Percentiles rank a stretch among this genome's conserved stretches.
These are phyloP conservation scores for Daldinia childiae DNA, from an alignment of 495 filamentous ascomycete genomes.

Conservation along the genomic window DNA sequence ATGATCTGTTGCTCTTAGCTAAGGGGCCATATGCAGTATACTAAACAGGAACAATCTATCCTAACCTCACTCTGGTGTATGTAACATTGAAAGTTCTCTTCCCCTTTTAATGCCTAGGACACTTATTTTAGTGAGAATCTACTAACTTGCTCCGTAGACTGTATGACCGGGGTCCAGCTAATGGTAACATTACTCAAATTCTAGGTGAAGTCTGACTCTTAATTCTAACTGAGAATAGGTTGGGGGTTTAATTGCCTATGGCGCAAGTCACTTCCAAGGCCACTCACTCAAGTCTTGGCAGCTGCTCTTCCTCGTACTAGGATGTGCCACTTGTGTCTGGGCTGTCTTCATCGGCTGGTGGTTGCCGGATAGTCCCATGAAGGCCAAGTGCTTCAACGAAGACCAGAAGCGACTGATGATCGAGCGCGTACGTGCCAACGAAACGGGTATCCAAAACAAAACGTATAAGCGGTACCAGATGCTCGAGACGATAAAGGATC, in stretches of 20 bases:
- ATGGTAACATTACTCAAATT: neutral
- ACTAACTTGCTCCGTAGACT: neutral
- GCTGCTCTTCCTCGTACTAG: slow-evolving; percentile 15
- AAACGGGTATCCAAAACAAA: slow-evolving; percentile 69
- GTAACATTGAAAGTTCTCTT: neutral
- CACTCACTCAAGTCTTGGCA: slow-evolving; percentile 20
- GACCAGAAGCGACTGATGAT: slow-evolving; percentile 64
- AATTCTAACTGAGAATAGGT: slow-evolving; percentile 1
- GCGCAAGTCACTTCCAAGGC: slow-evolving; percentile 13
- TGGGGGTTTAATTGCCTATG: slow-evolving; percentile 14
- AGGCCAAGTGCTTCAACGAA: slow-evolving; percentile 62
- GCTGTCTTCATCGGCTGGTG: slow-evolving; percentile 62
- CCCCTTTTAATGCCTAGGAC: neutral
- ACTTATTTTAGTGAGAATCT: neutral
- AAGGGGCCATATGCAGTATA: neutral
- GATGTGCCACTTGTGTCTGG: slow-evolving; percentile 21
- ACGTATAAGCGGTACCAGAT: slow-evolving; percentile 54
- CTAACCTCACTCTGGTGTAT: neutral
- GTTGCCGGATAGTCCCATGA: slow-evolving; percentile 68
- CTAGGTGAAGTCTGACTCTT: neutral
- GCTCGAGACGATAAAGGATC: slow-evolving; percentile 54
- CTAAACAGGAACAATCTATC: neutral
- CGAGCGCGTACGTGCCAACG: slow-evolving; percentile 63
- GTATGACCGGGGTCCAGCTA: neutral
- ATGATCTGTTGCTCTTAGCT: neutral